Evolutionary conservation across 345 rosid genomes (phyloP).

Genomic region (Populus simonii): DNA sequence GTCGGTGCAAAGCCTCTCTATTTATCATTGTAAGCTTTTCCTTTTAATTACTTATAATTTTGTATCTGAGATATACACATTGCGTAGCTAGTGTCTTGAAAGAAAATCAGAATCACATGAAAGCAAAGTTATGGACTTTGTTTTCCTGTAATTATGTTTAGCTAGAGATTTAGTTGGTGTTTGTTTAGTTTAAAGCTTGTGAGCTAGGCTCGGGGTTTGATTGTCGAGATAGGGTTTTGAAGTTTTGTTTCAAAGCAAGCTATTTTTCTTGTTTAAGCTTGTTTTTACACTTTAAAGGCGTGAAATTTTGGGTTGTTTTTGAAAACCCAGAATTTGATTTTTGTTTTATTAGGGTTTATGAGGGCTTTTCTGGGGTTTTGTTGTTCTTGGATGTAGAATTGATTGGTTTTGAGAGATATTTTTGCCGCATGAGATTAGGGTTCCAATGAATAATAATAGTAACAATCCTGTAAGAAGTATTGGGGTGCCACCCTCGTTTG

Average conservation of each 20-base stretch:
- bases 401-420: slow-evolving; percentile 9
- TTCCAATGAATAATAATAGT: slow-evolving; percentile 34
- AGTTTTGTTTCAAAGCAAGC: slow-evolving; percentile 5
- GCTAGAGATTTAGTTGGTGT: neutral
- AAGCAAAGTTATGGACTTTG: neutral
- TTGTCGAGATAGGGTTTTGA: slow-evolving; percentile 6
- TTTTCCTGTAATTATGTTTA: neutral
- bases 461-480: slow-evolving; percentile 28
- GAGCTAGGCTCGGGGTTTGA: neutral
- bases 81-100: neutral
- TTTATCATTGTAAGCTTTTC: neutral
- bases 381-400: slow-evolving; percentile 14
- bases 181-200: neutral
- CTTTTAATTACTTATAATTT: neutral
- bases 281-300: neutral
- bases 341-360: slow-evolving; percentile 9
- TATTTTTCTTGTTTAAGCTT: neutral
- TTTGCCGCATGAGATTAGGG: neutral
- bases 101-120: neutral
- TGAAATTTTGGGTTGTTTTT: neutral
- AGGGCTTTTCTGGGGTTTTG: neutral
- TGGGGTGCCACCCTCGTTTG: slow-evolving; percentile 33
- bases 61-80: neutral
- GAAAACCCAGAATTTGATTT: neutral
- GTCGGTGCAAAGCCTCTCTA: neutral